Percentiles rank a stretch among this genome's conserved stretches.
These are phyloP conservation scores for Mortierella hygrophila DNA, from an alignment of 192 early-diverging fungal genomes.

Conservation along the genomic window DNA sequence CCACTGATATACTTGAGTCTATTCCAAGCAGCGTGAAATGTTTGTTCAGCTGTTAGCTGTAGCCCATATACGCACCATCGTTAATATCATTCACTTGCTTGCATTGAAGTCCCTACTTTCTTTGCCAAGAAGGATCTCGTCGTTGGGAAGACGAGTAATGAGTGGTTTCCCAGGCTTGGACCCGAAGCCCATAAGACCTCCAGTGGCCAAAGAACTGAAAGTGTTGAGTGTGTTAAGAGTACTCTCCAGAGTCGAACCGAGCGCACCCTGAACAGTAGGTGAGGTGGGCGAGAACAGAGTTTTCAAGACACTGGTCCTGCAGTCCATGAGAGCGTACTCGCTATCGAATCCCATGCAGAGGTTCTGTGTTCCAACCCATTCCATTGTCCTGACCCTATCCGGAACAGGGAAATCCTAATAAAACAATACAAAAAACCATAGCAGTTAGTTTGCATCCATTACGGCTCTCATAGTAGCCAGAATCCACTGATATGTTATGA, in stretches of 20 bases:
- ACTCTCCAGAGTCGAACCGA: constrained; percentile 54
- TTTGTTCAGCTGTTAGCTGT: background rate
- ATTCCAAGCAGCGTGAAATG: background rate
- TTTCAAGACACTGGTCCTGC: constrained; percentile 64
- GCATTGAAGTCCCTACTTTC: constrained; percentile 57
- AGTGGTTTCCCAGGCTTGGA: constrained; percentile 67
- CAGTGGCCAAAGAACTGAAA: constrained; percentile 36
- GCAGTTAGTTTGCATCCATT: background rate
- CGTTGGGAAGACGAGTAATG: constrained; percentile 71
- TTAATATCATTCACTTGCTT: no score
- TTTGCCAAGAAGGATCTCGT: constrained; percentile 73
- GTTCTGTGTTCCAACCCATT: constrained; percentile 79
- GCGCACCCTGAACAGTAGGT: constrained; percentile 54
- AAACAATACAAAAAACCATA: background rate
- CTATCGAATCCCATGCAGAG: constrained; percentile 74
- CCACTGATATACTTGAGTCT: constrained; percentile 73
- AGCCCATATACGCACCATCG: background rate
- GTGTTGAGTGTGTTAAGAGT: constrained; percentile 60
- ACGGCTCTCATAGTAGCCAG: background rate
- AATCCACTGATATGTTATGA: background rate
- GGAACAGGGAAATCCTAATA: constrained; percentile 76
- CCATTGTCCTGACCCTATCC: constrained; percentile 80
- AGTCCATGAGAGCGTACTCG: constrained; percentile 74
- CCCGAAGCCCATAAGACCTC: constrained; percentile 62
- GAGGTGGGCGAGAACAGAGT: constrained; percentile 67